Evolutionary conservation across 306 rosid species (phyloP).

Genomic region (Lagenaria siceraria): DNA sequence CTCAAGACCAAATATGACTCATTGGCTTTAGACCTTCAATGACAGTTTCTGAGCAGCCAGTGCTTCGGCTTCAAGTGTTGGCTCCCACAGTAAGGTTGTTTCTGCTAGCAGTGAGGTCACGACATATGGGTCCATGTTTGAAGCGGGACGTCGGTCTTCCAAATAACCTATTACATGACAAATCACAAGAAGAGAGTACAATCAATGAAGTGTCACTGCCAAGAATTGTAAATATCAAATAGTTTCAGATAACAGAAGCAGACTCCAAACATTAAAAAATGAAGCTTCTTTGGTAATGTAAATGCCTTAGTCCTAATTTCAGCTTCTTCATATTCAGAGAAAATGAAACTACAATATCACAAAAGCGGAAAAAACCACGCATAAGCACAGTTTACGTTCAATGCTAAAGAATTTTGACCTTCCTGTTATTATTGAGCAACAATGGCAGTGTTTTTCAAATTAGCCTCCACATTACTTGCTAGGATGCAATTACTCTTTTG

Average conservation of each 20-base stretch:
- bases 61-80: slow-evolving; percentile 96
- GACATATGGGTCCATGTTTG: slow-evolving; percentile 96
- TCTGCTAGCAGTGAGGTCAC: slow-evolving; percentile 82
- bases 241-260: neutral
- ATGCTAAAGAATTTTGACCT: neutral
- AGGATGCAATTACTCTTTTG: neutral
- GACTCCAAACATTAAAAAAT: neutral
- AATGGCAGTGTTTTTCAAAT: neutral
- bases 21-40: slow-evolving; percentile 42
- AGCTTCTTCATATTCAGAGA: neutral
- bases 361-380: neutral
- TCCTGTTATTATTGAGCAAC: neutral
- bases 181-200: slow-evolving; percentile 9
- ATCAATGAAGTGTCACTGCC: neutral
- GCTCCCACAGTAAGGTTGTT: slow-evolving; percentile 77
- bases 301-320: neutral
- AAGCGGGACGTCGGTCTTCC: slow-evolving; percentile 99
- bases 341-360: neutral
- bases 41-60: slow-evolving; percentile 90
- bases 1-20: neutral
- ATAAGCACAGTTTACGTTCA: neutral
- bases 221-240: neutral
- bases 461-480: neutral
- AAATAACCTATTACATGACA: slow-evolving; percentile 58
- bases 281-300: neutral